Percentiles rank a stretch among this genome's conserved stretches.
These are phyloP conservation scores for Zasmidium angulare DNA, from an alignment of 2,329 filamentous ascomycete species.

Conservation along the genomic window DNA sequence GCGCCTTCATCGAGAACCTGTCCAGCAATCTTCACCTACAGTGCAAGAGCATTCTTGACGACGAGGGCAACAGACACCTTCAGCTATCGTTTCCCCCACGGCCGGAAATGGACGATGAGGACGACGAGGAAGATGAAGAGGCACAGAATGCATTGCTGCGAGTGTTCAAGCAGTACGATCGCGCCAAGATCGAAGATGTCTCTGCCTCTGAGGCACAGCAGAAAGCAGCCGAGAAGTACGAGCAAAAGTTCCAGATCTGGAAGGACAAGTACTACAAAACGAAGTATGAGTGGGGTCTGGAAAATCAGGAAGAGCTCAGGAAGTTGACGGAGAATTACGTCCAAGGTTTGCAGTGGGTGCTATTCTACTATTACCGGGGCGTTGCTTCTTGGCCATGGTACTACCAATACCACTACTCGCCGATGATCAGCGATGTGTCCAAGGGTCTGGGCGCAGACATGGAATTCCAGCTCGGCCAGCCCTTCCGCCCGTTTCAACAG, in stretches of 20 bases:
- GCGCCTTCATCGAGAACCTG: slow-evolving; percentile 88
- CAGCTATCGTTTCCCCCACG: slow-evolving; percentile 61
- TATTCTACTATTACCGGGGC: slow-evolving; percentile 96
- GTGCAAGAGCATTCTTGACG: slow-evolving; percentile 64
- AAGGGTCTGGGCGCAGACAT: slow-evolving; percentile 84
- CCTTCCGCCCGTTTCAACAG: slow-evolving; percentile 93
- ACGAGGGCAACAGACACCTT: slow-evolving; percentile 65
- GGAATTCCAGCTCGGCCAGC: slow-evolving; percentile 90
- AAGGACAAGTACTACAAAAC: slow-evolving; percentile 89
- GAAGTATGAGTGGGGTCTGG: slow-evolving; percentile 87
- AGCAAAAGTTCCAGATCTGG: slow-evolving; percentile 87
- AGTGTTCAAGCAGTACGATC: slow-evolving; percentile 87
- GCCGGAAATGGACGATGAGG: slow-evolving; percentile 53
- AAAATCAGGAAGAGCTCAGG: slow-evolving; percentile 76
- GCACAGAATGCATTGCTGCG: slow-evolving; percentile 78
- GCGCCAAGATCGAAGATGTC: slow-evolving; percentile 78
- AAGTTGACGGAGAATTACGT: slow-evolving; percentile 94
- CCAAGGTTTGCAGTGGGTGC: slow-evolving; percentile 94
- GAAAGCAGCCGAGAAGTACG: slow-evolving; percentile 79
- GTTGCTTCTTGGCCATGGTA: slow-evolving; percentile 99
- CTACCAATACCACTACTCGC: slow-evolving; percentile 94
- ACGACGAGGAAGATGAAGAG: slow-evolving; percentile 78
- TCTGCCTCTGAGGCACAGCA: slow-evolving; percentile 76
- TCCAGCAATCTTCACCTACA: slow-evolving; percentile 67
- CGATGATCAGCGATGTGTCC: slow-evolving; percentile 93